Base-by-base conservation (phyloP, 495 filamentous ascomycete genomes). In the Tirmania nivea region DNA sequence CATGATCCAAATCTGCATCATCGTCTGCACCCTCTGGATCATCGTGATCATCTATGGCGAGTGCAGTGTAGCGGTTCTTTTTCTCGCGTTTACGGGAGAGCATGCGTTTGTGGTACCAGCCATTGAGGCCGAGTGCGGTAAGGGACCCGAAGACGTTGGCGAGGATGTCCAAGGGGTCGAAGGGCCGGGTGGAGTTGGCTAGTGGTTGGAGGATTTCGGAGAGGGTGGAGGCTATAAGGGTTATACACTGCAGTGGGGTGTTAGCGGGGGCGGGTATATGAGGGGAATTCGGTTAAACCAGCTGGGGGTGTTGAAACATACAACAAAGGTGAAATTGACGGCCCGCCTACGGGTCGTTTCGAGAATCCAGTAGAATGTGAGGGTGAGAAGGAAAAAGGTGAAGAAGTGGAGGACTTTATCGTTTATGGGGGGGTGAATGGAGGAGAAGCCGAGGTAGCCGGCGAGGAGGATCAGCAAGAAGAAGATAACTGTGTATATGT, bases 21-120 rank as follows among this genome's bases (percentile, higher is more conserved):
- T 55, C 74, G 34, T 69, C 68, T 17, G 14, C 21, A 35, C 25
- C 25, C 25, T 31, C 25, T 31, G 25, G 25, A 31, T 70, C 73
- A 7, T 31, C 25, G 25, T 31, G 25, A 31, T 31, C 25, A 31
- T 31, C 25, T 31, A 7, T 31, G 6, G 76, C 71, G 35, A 84
- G 78, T 14, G 77, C 67, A 17, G 73, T 71, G 59, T 92, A 88
- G 14, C 42, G 14, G 37, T 75, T 73, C 57, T 80, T 83, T 47
- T 77, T 77, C 62, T 78, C 69, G 49, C 92, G 76, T 60, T 85
- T 85, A 51, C 90, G 73, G 63, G 95, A 87, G 50, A 97, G 70
- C 92, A 96, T 96, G 42, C 90, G 78, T 55, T 81, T 82, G 68
- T 97, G 90, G 57, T 96, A 97, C 81, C 84, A 86, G 53, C 77